Conservation (phyloP, 1,284 basidiomycete genomes). For the Trametes hirsuta region DNA sequence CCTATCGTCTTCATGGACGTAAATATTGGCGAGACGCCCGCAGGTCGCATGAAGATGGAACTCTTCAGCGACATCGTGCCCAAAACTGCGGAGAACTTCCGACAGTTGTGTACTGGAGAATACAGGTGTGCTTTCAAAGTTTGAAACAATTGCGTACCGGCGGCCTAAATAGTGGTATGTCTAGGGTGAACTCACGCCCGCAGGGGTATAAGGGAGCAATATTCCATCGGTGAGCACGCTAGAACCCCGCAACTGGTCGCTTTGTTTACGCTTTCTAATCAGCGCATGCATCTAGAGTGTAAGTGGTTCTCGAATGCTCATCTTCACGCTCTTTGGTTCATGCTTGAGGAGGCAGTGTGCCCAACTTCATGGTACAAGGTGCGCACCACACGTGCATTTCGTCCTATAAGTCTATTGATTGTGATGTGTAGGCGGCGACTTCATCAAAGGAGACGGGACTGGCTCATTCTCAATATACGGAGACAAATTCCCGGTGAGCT, state of each 20-base stretch:
- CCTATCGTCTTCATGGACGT: conserved; percentile 98
- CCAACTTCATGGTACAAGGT: conserved; percentile 89
- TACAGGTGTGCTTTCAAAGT: conserved; percentile 59
- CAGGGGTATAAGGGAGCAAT: conserved; percentile 89
- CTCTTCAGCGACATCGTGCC: conserved; percentile 91
- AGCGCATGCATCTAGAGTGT: conserved; percentile 62
- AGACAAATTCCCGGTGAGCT: conserved; percentile 80
- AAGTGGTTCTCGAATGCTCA: conserved; percentile 35
- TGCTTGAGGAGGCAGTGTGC: conserved; percentile 50
- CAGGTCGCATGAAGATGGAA: conserved; percentile 95
- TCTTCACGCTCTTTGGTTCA: conserved; percentile 2
- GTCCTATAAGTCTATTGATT: neutral
- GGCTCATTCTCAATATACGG: conserved; percentile 96
- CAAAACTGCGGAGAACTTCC: conserved; percentile 98
- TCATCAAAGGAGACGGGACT: conserved; percentile 89
- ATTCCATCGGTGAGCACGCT: conserved; percentile 80
- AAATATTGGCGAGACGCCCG: conserved; percentile 92
- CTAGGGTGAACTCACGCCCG: conserved; percentile 81
- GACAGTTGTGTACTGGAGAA: conserved; percentile 96
- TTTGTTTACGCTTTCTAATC: conserved; percentile 24
- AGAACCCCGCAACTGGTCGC: neutral
- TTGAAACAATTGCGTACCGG: neutral
- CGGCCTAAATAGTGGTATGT: conserved; percentile 44
- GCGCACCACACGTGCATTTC: conserved; percentile 7
- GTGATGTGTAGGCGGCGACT: conserved; percentile 72